Base-by-base conservation (phyloP, 2,329 filamentous ascomycete species). In the Sclerotinia nivalis region DNA sequence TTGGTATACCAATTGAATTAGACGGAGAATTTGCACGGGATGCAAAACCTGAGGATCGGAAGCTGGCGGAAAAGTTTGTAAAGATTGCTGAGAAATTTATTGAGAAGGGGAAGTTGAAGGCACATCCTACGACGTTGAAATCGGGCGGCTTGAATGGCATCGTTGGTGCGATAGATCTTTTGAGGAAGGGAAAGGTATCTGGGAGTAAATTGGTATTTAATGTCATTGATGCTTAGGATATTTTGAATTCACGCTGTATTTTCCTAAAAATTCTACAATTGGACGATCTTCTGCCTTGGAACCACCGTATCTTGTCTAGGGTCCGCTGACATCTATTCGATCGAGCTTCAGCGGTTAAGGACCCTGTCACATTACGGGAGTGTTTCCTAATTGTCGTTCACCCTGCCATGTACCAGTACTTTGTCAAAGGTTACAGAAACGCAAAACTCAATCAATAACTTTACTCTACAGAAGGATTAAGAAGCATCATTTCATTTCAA, bases 121-220 rank as follows among this genome's bases (percentile, higher is more conserved):
- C 64, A 4, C 64, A 66, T 31, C 64, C 64, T 40, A 66, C 64
- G 12, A 66, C 10, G 5, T 6, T 66, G 6, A 66, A 54, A 31
- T 40, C 49, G 25, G 64, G 64, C 18, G 64, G 64, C 18, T 45
- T 66, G 18, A 28, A 15, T 18, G 50, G 50, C 0, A 45, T 66
- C n/a, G 13, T 43, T 22, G 50, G 40, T 34, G 10, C 49, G 4
- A 43, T 56, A 43, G 64, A 66, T 66, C 64, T 66, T 5, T 66
- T 66, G 64, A 66, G 64, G n/a, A 66, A 66, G 12, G 64, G 64
- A 40, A 56, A 56, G 18, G 40, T 66, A 40, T 66, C 64, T 43
- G 64, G 50, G 22, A 55, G 52, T 10, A 66, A 66, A 55, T 56
- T 66, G 9, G 64, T 66, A 4, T 66, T 54, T 5, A 20, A 43